Evolutionary conservation across 345 rosid species (phyloP).

Genomic region (Chamaenerion angustifolium): DNA sequence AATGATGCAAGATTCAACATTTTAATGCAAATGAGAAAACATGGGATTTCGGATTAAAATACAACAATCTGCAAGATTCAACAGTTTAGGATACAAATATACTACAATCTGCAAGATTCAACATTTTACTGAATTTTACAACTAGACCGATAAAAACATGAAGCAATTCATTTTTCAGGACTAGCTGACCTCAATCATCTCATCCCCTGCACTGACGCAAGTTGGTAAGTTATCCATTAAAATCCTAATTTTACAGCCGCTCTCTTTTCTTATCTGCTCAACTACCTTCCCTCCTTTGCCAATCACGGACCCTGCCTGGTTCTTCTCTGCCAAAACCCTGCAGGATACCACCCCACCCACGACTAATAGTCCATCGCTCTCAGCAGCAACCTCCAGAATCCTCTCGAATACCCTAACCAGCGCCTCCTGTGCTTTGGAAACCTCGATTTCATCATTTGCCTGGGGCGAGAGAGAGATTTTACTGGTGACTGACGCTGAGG

Average conservation of each 20-base stretch:
- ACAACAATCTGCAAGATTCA: too few relatives aligned
- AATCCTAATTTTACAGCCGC: conserved; percentile 55
- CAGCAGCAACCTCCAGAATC: conserved; percentile 51
- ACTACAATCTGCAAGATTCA: too few relatives aligned
- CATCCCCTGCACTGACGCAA: conserved; percentile 53
- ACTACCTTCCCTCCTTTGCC: conserved; percentile 85
- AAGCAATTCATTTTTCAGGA: conserved; percentile 3
- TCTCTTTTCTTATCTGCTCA: conserved; percentile 65
- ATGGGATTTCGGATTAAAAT: too few relatives aligned
- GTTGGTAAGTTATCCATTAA: conserved; percentile 52
- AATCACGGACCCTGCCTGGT: conserved; percentile 62
- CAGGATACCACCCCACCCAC: conserved; percentile 44
- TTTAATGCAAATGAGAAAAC: too few relatives aligned
- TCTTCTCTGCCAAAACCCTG: conserved; percentile 55
- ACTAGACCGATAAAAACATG: background rate
- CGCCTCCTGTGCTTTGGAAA: conserved; percentile 74
- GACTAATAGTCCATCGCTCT: conserved; percentile 19
- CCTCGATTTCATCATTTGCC: conserved; percentile 24
- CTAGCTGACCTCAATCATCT: conserved; percentile 57
- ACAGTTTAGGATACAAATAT: too few relatives aligned
- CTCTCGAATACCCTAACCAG: conserved; percentile 65
- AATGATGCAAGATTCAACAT: too few relatives aligned
- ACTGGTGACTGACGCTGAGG: conserved; percentile 16
- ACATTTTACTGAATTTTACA: too few relatives aligned
- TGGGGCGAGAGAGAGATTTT: conserved; percentile 8